A percentile compares a stretch with the other conserved stretches of the same genome.
phyloP scores from a whole-genome alignment of 2,329 filamentous ascomycete species.

The Ophiostoma triangulosporum region DNA sequence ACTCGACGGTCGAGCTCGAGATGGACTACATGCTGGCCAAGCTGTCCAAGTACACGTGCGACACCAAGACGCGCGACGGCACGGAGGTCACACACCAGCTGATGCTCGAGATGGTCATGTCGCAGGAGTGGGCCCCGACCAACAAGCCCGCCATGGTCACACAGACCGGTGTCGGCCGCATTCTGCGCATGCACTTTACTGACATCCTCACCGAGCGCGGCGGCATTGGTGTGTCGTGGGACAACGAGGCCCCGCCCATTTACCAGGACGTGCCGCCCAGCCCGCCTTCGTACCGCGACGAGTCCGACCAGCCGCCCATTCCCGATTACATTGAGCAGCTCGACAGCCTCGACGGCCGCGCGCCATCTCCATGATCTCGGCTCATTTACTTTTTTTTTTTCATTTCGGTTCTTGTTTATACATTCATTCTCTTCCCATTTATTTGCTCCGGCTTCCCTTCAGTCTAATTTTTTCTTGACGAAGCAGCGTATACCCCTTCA shows the following conservation, averaged over 20 bases:
- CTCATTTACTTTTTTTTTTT: background rate
- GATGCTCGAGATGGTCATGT: conserved; percentile 85
- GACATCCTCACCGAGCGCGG: conserved; percentile 68
- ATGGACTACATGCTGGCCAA: conserved; percentile 57
- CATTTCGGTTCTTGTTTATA: background rate
- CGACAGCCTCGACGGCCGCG: conserved; percentile 14
- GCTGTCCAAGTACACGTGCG: conserved; percentile 56
- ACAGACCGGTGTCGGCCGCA: conserved; percentile 79
- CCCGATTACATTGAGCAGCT: conserved; percentile 28
- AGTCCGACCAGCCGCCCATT: conserved; percentile 17
- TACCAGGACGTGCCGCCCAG: conserved; percentile 87
- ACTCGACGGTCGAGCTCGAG: conserved; percentile 61
- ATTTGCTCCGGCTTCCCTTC: background rate
- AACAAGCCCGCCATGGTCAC: conserved; percentile 56
- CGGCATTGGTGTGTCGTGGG: conserved; percentile 88
- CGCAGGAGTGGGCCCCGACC: conserved; percentile 72
- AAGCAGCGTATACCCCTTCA: background rate
- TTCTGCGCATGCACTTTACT: conserved; percentile 84
- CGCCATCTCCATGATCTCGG: background rate
- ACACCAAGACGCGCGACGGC: conserved; percentile 60
- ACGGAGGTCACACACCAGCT: conserved; percentile 73
- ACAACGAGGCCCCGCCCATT: conserved; percentile 85
- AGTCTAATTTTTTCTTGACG: background rate
- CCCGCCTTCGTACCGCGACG: conserved; percentile 54
- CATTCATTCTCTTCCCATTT: background rate